Base-by-base conservation (phyloP, 495 filamentous ascomycete species). In the Hypoxylon crocopeplum region DNA sequence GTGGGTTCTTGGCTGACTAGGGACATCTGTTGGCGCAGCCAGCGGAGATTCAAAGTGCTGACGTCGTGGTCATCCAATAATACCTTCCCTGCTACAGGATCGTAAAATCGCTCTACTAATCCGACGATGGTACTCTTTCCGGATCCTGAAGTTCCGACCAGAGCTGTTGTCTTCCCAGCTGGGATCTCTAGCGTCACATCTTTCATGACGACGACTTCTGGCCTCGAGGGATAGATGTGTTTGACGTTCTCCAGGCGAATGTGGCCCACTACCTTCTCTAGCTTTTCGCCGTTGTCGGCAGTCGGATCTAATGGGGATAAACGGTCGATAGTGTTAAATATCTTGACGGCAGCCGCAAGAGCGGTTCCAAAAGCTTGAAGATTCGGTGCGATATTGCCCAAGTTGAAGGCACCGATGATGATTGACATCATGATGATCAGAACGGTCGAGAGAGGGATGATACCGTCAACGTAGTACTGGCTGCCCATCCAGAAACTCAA, bases 401-500 rank as follows among this genome's bases (percentile, higher is more conserved):
- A 76, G 47, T 90, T 88, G 72, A 96, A 95, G 3, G 94, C 92
- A 44, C 92, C 94, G 53, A 96, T 93, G 72, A 98, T 86, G 58
- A 95, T 87, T 19, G 90, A 81, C 80, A 98, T 84, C 73, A 97
- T 76, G 48, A 98, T 92, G 8, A 87, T 98, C 27, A 97, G 69
- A 17, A 92, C 75, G 24, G 62, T 71, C 39, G 75, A 75, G 13
- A 86, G 69, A 1, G 70, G 60, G 19, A 88, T 78, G n/a, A 86
- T 80, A 1, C 86, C 86, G 7, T 80, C 67, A 0, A 92, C 86
- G 5, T 96, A 68, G 72, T 86, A 97, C 38, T 84, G 80, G 53
- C 88, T 92, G 8, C 94, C 94, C 79, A 92, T 89, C 94, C 94
- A 98, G 77, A 98, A 98, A 30, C 92, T 88, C 30, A 98, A 82